Conservation (phyloP, 2,329 filamentous ascomycete species). For the Xylariales sp. region DNA sequence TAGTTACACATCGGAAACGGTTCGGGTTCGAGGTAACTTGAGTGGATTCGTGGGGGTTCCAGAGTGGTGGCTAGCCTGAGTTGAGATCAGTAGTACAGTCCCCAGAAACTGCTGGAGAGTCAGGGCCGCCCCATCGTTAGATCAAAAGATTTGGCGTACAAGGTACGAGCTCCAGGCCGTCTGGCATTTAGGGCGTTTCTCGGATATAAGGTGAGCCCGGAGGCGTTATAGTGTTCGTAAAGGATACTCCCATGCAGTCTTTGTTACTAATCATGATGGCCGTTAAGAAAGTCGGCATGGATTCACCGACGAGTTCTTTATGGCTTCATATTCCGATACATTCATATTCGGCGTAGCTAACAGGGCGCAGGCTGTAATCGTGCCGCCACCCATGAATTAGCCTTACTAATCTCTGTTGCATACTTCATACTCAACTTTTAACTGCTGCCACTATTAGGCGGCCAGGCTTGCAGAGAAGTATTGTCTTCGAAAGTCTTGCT, state of each 20-base stretch:
- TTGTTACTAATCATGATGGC: neutral
- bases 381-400: neutral
- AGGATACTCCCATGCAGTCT: neutral
- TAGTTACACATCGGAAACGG: slow-evolving; percentile 20
- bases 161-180: neutral
- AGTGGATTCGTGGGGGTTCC: neutral
- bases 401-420: neutral
- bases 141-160: neutral
- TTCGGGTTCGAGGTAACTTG: slow-evolving; percentile 1
- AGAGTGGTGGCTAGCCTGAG: slow-evolving; percentile 23
- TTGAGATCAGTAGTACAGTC: neutral
- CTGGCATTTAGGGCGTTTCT: neutral
- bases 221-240: neutral
- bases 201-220: neutral
- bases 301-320: neutral
- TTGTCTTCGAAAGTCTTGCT: neutral
- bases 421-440: neutral
- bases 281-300: neutral
- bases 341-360: neutral
- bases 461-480: neutral
- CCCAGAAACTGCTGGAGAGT: neutral
- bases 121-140: neutral
- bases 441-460: neutral
- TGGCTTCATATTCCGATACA: neutral
- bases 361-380: neutral